Base-by-base conservation (phyloP, 2,329 filamentous ascomycete species). In the Trichoderma koningii region DNA sequence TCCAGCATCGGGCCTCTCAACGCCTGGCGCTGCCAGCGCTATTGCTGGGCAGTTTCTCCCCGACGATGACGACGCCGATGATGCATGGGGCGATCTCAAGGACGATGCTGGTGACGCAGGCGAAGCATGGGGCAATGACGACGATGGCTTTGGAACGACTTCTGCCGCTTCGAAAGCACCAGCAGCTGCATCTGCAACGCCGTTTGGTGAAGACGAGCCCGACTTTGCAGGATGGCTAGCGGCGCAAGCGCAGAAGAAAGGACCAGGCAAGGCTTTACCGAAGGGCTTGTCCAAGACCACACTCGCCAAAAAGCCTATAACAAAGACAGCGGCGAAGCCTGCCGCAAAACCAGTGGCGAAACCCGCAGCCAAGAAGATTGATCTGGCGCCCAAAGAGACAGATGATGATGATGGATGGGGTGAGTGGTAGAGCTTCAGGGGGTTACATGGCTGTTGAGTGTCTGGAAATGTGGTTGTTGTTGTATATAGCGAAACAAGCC, bases 141-240 rank as follows among this genome's bases (percentile, higher is more conserved):
- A 83, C 19, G 80, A 83, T 19, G 75, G 69, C 28, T 68, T 73
- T 63, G 77, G 78, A 45, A 80, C 80, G 7, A 56, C 71, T 1
- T 65, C 71, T 5, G 71, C 80, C 34, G 70, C 78, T 17, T 71
- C 75, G 19, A 70, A 73, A 47, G 72, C 72, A 14, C 74, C 74
- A 5, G 71, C 77, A 41, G 69, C 73, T 47, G 73, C 72, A 7
- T 74, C 74, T 6, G 71, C 77, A 34, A 78, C 83, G 7, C 83
- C 89, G 0, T 94, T 90, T 69, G 91, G 94, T 66, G 93, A 97
- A 70, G 88, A 90, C 28, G 94, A 99, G 75, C 94, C 94, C 0
- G 95, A 98, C 76, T 98, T 99, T 76, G 94, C 93, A 5, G 93
- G 93, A 5, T 98, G 95, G 93, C 78, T 98, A 23, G 93, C 92